phyloP scores from a whole-genome alignment of 2,329 filamentous ascomycete species.

The Parafenestella ontariensis region DNA sequence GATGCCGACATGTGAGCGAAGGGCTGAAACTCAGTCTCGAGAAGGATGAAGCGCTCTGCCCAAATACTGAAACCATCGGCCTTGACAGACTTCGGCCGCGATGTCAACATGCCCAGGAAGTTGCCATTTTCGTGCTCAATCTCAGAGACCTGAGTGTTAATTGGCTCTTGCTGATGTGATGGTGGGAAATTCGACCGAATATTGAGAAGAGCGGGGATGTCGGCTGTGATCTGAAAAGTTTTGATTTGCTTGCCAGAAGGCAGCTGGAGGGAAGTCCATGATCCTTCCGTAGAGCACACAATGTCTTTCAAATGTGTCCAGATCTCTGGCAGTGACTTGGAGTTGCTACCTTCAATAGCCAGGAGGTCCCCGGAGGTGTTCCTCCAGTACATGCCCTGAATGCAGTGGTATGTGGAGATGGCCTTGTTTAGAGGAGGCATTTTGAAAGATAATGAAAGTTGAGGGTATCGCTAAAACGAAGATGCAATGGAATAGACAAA shows the following conservation, averaged over 20 bases:
- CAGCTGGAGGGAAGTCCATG: slow-evolving; percentile 23
- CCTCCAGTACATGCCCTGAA: slow-evolving; percentile 41
- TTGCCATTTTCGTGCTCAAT: slow-evolving; percentile 30
- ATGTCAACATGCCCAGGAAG: slow-evolving; percentile 30
- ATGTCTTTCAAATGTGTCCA: slow-evolving; percentile 29
- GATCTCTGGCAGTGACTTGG: slow-evolving; percentile 22
- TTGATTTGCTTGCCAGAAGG: slow-evolving; percentile 36
- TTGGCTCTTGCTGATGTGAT: slow-evolving; percentile 24
- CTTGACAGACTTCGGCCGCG: slow-evolving; percentile 30
- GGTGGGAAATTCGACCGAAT: slow-evolving; percentile 36
- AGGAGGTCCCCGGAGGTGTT: slow-evolving; percentile 30
- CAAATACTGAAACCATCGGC: slow-evolving; percentile 32
- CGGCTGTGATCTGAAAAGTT: slow-evolving; percentile 22
- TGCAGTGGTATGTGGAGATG: slow-evolving; percentile 35
- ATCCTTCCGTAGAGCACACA: slow-evolving; percentile 20
- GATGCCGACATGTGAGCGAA: slow-evolving; percentile 24
- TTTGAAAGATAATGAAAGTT: slow-evolving; percentile 14
- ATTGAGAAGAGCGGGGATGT: slow-evolving; percentile 23
- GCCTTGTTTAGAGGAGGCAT: slow-evolving; percentile 41
- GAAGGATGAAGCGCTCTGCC: slow-evolving; percentile 38
- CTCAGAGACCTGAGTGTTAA: slow-evolving; percentile 29
- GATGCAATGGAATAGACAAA: slow-evolving; percentile 13
- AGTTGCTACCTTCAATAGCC: slow-evolving; percentile 33
- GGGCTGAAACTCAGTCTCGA: slow-evolving; percentile 37
- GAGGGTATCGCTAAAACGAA: slow-evolving; percentile 8